Percentiles rank a stretch among this genome's conserved stretches.
These are phyloP conservation scores for Populus ilicifolia DNA, from an alignment of 345 rosid genomes.

Conservation along the genomic window DNA sequence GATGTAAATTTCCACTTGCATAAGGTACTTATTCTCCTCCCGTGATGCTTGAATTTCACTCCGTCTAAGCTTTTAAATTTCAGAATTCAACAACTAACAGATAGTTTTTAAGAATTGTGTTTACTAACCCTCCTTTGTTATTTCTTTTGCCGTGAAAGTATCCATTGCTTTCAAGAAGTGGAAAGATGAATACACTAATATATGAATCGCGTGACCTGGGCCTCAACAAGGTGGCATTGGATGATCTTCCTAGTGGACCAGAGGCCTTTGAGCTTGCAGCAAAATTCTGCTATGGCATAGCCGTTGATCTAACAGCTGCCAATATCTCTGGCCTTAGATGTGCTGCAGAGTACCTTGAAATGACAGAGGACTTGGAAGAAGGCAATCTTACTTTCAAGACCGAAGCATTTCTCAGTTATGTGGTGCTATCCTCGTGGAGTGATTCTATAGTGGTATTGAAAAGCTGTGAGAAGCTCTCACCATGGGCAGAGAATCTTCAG, in stretches of 20 bases:
- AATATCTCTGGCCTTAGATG: conserved; percentile 88
- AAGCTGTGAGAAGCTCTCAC: conserved; percentile 90
- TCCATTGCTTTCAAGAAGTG: conserved; percentile 91
- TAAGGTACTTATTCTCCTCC: conserved; percentile 50
- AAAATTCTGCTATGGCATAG: conserved; percentile 91
- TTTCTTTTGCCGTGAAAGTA: conserved; percentile 44
- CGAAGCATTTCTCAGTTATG: conserved; percentile 95
- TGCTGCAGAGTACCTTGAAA: conserved; percentile 95
- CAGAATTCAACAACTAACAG: neutral
- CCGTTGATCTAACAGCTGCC: conserved; percentile 85
- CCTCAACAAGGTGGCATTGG: conserved; percentile 49
- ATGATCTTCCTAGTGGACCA: conserved; percentile 86
- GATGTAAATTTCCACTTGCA: conserved; percentile 81
- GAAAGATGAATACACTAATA: conserved; percentile 78
- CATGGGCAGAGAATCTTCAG: conserved; percentile 98
- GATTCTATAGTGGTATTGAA: conserved; percentile 85
- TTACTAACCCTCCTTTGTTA: conserved; percentile 3
- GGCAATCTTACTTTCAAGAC: conserved; percentile 96
- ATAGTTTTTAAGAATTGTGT: neutral
- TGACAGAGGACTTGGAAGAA: conserved; percentile 99
- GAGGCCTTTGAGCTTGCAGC: conserved; percentile 90
- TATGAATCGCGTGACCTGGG: conserved; percentile 70
- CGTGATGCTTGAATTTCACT: conserved; percentile 7
- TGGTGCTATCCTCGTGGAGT: conserved; percentile 93
- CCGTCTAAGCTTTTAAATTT: neutral